Evolutionary conservation across 2,329 filamentous ascomycete genomes (phyloP), one percentile per base, ranked within the genome.

Genomic region (Penicillium decumbens): DNA sequence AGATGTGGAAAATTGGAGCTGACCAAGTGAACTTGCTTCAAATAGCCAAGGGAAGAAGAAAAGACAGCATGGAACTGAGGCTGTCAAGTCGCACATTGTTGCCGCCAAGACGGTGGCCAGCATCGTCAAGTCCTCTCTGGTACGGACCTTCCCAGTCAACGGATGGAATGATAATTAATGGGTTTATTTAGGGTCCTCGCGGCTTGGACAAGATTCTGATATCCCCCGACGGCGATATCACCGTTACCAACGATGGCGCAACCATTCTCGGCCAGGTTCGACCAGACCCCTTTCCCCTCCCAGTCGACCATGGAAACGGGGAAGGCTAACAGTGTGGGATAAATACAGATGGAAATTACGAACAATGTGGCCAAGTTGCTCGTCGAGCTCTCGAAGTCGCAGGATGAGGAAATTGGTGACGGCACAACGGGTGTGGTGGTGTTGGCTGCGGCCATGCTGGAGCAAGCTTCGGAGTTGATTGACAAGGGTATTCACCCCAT

Each of bases 401-500:
- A 98, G 72, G 93, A 98, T 66, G 92, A 97, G 63, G 93, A 98
- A 76, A 98, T 98, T 66, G 93, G 93, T 67, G 93, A 98, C 70
- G 93, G 93, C 58, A 98, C 93, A 56, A 98, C 93, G 0, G 93
- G 93, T 72, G 93, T 98, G 12, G 93, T 98, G 44, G 95, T 98
- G 42, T 77, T 98, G 60, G 93, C 93, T 12, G 93, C 92, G 57
- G 91, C 93, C 55, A 82, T 98, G 57, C 79, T 98, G 54, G 95
- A 98, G 75, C 92, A 97, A 76, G 93, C 93, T 15, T 89, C 92
- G 56, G 93, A 96, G 70, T 82, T 98, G 62, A 97, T 98, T 71
- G 95, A 98, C 80, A 98, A 98, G 82, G 95, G 93, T 69, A 98
- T 98, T 65, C 93, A 98, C 75, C 93, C 93, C 54, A 98, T 98